These are phyloP conservation scores for Iberis pinnata DNA, from an alignment of 345 rosid genomes.

Conservation along the genomic window DNA sequence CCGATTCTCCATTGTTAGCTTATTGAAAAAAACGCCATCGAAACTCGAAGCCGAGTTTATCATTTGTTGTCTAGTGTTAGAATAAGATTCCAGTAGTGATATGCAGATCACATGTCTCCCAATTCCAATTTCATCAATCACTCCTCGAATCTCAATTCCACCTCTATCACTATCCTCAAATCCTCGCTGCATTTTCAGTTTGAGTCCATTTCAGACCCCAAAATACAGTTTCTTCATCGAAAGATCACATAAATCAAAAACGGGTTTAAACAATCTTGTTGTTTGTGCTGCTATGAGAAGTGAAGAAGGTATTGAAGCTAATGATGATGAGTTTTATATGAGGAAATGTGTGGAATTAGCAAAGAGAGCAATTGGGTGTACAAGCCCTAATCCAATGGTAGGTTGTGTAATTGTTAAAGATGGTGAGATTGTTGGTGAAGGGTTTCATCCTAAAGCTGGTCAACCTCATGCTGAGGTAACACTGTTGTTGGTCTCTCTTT, in stretches of 20 bases:
- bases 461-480: constrained; percentile 95
- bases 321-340: constrained; percentile 64
- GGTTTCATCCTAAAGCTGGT: constrained; percentile 95
- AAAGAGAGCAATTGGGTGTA: constrained; percentile 60
- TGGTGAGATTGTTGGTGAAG: constrained; percentile 79
- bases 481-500: constrained; percentile 1
- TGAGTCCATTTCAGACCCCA: constrained; percentile 8
- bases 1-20: background rate
- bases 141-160: constrained; percentile 13
- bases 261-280: constrained; percentile 8
- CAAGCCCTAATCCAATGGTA: constrained; percentile 95
- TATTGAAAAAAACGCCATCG: constrained; percentile 6
- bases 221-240: constrained; percentile 5
- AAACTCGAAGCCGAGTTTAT: background rate
- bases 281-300: constrained; percentile 26
- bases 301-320: constrained; percentile 24
- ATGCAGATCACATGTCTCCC: constrained; percentile 24
- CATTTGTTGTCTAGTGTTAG: background rate
- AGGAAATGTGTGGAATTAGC: constrained; percentile 78
- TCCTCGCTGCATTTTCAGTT: constrained; percentile 7
- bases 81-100: background rate
- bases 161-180: background rate
- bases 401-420: constrained; percentile 91
- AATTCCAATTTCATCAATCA: constrained; percentile 4
- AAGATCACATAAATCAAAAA: constrained; percentile 23